These are phyloP conservation scores for Mycena galopus DNA, from an alignment of 768 basidiomycete genomes.

Conservation along the genomic window DNA sequence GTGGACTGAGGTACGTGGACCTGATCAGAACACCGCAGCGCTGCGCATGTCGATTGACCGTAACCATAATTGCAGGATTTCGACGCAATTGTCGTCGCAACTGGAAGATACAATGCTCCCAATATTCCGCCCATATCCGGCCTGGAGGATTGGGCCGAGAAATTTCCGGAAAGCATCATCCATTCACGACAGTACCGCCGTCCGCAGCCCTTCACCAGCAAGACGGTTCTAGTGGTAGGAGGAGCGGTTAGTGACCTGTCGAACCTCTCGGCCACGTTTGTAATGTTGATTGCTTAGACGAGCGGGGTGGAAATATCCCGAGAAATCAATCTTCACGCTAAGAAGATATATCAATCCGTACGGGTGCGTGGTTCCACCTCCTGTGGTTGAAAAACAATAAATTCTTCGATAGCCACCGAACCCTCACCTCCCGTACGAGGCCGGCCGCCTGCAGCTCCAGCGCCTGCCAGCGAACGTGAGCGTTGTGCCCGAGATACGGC, in stretches of 20 bases:
- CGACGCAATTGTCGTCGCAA: conserved; percentile 38
- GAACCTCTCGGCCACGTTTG: too few relatives aligned
- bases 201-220: conserved; percentile 45
- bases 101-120: conserved; percentile 39
- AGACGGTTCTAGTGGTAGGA: conserved; percentile 51
- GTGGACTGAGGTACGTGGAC: conserved; percentile 46
- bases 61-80: conserved; percentile 23
- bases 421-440: conserved; percentile 31
- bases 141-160: conserved; percentile 39
- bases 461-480: conserved; percentile 42
- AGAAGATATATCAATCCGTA: conserved; percentile 40
- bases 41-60: neutral
- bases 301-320: conserved; percentile 44
- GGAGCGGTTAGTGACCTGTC: conserved; percentile 37
- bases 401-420: conserved; percentile 26
- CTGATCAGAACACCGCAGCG: conserved; percentile 37
- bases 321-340: conserved; percentile 39
- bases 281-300: neutral
- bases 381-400: neutral
- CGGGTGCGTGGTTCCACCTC: conserved; percentile 7
- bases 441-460: conserved; percentile 26
- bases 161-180: conserved; percentile 42
- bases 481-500: conserved; percentile 43
- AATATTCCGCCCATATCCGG: conserved; percentile 40
- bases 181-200: conserved; percentile 52